Base-by-base conservation (phyloP, 352 stramenopile species). In the Phytopythium boreale region DNA sequence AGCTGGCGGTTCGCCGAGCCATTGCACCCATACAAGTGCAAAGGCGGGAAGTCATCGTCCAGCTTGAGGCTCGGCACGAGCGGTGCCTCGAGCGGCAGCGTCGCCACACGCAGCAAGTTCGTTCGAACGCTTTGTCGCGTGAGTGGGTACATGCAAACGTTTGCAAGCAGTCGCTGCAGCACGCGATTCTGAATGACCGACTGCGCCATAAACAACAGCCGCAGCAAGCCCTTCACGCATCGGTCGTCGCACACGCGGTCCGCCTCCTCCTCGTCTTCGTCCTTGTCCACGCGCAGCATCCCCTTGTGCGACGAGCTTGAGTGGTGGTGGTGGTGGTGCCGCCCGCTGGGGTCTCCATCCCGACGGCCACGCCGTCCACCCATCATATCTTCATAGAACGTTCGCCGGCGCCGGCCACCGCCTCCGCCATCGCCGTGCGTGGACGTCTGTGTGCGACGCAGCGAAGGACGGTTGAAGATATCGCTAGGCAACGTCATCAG, bases 131-230 rank as follows among this genome's bases (percentile, higher is more conserved):
- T 82, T 14, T 61, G 56, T 0, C 88, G 80, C 6, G 86, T 95
- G 41, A 86, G 62, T 9, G 88, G 88, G 53, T 96, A 96, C 62
- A 87, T 50, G 46, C 84, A 95, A 44, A 93, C 76, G 59, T 96
- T 96, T 6, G 79, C 68, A 26, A 96, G 61, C 5, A 96, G 65
- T 7, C 80, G 82, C 70, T 93, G 84, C 22, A 92, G 87, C 15
- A 93, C 87, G 22, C 85, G 84, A 58, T 93, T 93, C 57, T 94
- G 82, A 37, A 92, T 80, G 49, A 93, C 74, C 0, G 85, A 95
- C 52, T 93, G 79, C 14, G 77, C 76, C 82, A 93, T 89, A 59
- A 92, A 94, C 1, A 96, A 69, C 50, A 95, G 58, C 4, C 81
- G 83, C 27, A 95, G 61, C 52, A 96, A 62, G 5, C 79, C 76